Percentiles rank a stretch among this genome's conserved stretches.
Conservation (phyloP, 2,329 filamentous ascomycete species). For the Monosporascus ibericus region DNA sequence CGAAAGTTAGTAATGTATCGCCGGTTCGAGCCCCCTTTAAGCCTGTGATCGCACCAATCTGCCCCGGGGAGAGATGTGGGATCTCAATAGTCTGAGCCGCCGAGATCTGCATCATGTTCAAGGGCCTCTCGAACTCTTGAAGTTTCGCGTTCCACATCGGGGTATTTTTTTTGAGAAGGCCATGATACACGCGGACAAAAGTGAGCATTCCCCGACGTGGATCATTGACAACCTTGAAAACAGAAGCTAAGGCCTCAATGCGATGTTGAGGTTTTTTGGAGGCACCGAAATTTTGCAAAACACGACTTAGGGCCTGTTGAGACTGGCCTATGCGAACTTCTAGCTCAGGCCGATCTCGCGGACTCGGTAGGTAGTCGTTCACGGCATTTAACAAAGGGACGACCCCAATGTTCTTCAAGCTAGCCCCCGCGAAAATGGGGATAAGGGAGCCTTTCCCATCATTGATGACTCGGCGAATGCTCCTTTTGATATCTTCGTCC, state of each 20-base stretch:
- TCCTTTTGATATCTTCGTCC: slow-evolving; percentile 59
- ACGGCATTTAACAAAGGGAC: slow-evolving; percentile 87
- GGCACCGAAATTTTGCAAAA: slow-evolving; percentile 27
- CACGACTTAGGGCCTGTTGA: slow-evolving; percentile 37
- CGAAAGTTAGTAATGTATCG: slow-evolving; percentile 78
- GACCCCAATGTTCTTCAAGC: slow-evolving; percentile 89
- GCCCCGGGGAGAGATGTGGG: slow-evolving; percentile 70
- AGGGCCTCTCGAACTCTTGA: slow-evolving; percentile 69
- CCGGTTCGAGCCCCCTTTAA: slow-evolving; percentile 89
- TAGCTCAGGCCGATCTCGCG: slow-evolving; percentile 71
- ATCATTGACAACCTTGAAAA: slow-evolving; percentile 96
- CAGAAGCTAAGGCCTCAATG: slow-evolving; percentile 50
- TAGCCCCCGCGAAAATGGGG: slow-evolving; percentile 85
- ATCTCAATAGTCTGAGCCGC: slow-evolving; percentile 84
- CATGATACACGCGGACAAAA: slow-evolving; percentile 88
- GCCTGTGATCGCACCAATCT: slow-evolving; percentile 90
- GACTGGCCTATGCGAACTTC: slow-evolving; percentile 64
- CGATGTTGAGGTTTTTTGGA: slow-evolving; percentile 31
- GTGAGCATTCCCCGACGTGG: slow-evolving; percentile 79
- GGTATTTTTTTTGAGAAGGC: slow-evolving; percentile 66
- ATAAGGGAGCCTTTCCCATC: slow-evolving; percentile 66
- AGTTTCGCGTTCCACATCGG: slow-evolving; percentile 84
- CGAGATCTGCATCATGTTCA: slow-evolving; percentile 82
- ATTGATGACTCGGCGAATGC: slow-evolving; percentile 67
- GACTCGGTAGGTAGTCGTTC: slow-evolving; percentile 79